These are phyloP conservation scores for Leishmania arabica DNA, from an alignment of 208 protist species.

Conservation along the genomic window DNA sequence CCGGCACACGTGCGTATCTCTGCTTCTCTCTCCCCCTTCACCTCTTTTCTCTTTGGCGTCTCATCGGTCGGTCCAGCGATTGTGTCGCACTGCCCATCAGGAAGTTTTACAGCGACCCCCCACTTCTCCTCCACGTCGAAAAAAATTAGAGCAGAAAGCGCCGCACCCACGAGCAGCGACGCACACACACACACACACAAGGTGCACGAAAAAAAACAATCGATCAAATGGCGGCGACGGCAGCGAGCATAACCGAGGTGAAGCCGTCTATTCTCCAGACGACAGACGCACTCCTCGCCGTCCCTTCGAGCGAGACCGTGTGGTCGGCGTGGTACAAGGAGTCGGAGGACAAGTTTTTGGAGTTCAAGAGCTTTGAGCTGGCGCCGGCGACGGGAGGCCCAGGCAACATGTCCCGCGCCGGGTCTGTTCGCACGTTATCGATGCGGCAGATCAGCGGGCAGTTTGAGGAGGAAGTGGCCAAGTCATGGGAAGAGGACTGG, in stretches of 20 bases:
- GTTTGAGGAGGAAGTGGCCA: constrained; percentile 90
- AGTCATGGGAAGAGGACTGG: constrained; percentile 93
- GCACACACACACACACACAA: too few species aligned
- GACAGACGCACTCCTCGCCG: constrained; percentile 42
- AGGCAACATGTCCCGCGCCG: constrained; percentile 34
- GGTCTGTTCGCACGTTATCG: constrained; percentile 75
- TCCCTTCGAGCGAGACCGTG: constrained; percentile 62
- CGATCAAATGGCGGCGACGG: constrained; percentile 4
- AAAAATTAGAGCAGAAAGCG: not conserved
- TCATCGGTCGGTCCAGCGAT: not conserved
- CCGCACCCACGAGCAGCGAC: not conserved
- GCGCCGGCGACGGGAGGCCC: constrained; percentile 21
- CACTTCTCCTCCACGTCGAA: not conserved
- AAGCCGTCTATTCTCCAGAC: constrained; percentile 64
- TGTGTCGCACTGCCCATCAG: not conserved
- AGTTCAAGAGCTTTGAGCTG: constrained; percentile 85
- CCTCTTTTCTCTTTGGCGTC: not conserved
- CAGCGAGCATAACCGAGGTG: constrained; percentile 13
- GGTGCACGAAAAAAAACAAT: not conserved
- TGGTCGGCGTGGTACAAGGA: constrained; percentile 90
- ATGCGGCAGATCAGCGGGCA: constrained; percentile 88
- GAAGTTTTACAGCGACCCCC: not conserved
- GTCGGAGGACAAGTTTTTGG: constrained; percentile 71
- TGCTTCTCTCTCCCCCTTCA: not conserved
- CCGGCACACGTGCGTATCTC: not conserved